phyloP scores from a whole-genome alignment of 768 basidiomycete genomes.

The Crepidotus variabilis region DNA sequence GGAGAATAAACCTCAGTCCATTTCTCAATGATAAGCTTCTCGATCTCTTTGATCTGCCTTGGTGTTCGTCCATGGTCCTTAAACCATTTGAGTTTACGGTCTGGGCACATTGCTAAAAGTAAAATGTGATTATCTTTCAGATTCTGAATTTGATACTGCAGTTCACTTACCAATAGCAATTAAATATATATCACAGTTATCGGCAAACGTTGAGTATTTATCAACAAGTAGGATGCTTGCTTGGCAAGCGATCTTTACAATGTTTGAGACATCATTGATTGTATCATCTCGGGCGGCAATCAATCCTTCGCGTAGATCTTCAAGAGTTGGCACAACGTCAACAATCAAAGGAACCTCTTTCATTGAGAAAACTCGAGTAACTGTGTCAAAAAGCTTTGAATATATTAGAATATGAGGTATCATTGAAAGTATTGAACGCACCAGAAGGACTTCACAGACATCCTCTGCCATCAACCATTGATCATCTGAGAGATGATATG shows the following conservation, averaged over 20 bases:
- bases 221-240: slow-evolving; percentile 15
- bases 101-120: slow-evolving; percentile 17
- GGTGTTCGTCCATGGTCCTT: slow-evolving; percentile 1
- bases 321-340: slow-evolving; percentile 8
- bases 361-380: slow-evolving; percentile 22
- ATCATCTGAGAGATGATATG: slow-evolving; percentile 15
- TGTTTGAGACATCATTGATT: slow-evolving; percentile 9
- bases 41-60: slow-evolving; percentile 5
- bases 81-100: slow-evolving; percentile 18
- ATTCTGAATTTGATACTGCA: slow-evolving; percentile 1
- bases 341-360: slow-evolving; percentile 17
- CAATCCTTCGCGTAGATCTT: slow-evolving; percentile 11
- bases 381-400: slow-evolving; percentile 20
- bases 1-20: slow-evolving; percentile 10
- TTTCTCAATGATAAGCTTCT: slow-evolving; percentile 7
- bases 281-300: slow-evolving; percentile 13
- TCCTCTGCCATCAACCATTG: slow-evolving; percentile 24
- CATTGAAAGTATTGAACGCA: slow-evolving; percentile 6
- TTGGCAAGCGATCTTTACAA: slow-evolving; percentile 15
- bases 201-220: slow-evolving; percentile 11
- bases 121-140: not conserved
- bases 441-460: slow-evolving; percentile 21
- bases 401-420: not conserved
- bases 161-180: slow-evolving; percentile 15
- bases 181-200: slow-evolving; percentile 15